A percentile compares a stretch with the other conserved stretches of the same genome.
These are phyloP conservation scores for Cichorium intybus DNA, from an alignment of 140 eudicot genomes.

Conservation along the genomic window DNA sequence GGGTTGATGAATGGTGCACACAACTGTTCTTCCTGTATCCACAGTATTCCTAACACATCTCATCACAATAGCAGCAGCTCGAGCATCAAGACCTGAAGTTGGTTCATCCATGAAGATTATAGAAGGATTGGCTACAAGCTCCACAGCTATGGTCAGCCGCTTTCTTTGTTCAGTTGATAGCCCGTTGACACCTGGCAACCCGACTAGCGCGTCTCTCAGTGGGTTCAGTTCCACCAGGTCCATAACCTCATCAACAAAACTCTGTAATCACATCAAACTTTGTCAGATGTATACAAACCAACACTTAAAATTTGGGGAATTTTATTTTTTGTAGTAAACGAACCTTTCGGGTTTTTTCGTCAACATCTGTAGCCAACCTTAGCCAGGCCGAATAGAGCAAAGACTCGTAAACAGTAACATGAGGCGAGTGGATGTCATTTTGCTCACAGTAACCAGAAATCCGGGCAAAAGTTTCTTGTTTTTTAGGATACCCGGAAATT, in stretches of 20 bases:
- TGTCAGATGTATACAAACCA: neutral
- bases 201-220: neutral
- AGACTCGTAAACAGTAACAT: conserved; percentile 48
- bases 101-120: neutral
- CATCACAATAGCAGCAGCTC: neutral
- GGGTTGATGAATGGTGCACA: neutral
- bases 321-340: conserved; percentile 15
- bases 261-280: neutral
- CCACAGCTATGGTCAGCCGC: neutral
- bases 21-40: neutral
- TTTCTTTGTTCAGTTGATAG: neutral
- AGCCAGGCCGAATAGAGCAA: conserved; percentile 56
- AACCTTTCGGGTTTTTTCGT: conserved; percentile 37
- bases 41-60: neutral
- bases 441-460: conserved; percentile 60
- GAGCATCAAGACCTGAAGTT: neutral
- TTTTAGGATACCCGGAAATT: conserved; percentile 49
- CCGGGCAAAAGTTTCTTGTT: conserved; percentile 52
- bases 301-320: no score
- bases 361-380: conserved; percentile 40
- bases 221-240: neutral
- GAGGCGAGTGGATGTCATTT: conserved; percentile 57
- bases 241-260: neutral
- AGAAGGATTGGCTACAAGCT: neutral
- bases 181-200: neutral